A percentile compares a stretch with the other conserved stretches of the same genome.
Conservation (phyloP, 2,329 filamentous ascomycete species). For the Aspergillus amoenus region DNA sequence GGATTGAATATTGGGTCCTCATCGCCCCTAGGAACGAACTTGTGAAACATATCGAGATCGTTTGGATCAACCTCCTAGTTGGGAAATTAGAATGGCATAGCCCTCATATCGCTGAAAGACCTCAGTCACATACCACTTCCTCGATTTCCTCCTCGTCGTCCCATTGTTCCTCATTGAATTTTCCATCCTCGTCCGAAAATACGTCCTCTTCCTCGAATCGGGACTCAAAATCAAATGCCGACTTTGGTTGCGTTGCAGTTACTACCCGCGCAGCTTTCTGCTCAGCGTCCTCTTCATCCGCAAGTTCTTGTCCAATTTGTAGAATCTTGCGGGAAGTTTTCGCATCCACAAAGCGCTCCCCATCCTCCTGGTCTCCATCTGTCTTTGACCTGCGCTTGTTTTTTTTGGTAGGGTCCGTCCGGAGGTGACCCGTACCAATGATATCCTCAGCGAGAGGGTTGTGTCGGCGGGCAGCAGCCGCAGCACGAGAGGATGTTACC, state of each 20-base stretch:
- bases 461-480: conserved; percentile 67
- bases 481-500: conserved; percentile 58
- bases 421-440: conserved; percentile 65
- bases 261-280: conserved; percentile 34
- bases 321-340: conserved; percentile 87
- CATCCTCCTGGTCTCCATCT: conserved; percentile 58
- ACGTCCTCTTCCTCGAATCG: conserved; percentile 61
- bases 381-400: conserved; percentile 60
- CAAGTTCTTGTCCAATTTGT: conserved; percentile 82
- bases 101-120: neutral
- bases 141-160: conserved; percentile 72
- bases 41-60: conserved; percentile 87
- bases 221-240: conserved; percentile 77
- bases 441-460: conserved; percentile 91
- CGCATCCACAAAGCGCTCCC: conserved; percentile 76
- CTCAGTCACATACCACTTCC: conserved; percentile 36
- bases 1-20: conserved; percentile 72
- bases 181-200: conserved; percentile 52
- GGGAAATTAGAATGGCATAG: conserved; percentile 4
- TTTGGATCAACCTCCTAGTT: conserved; percentile 76
- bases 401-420: conserved; percentile 72
- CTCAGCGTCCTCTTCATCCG: conserved; percentile 72
- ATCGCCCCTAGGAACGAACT: conserved; percentile 76
- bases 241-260: conserved; percentile 51
- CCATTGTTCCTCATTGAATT: conserved; percentile 64